Percentiles rank a stretch among this genome's conserved stretches.
phyloP scores from a whole-genome alignment of 352 stramenopile species.

The Plasmopara halstedii region DNA sequence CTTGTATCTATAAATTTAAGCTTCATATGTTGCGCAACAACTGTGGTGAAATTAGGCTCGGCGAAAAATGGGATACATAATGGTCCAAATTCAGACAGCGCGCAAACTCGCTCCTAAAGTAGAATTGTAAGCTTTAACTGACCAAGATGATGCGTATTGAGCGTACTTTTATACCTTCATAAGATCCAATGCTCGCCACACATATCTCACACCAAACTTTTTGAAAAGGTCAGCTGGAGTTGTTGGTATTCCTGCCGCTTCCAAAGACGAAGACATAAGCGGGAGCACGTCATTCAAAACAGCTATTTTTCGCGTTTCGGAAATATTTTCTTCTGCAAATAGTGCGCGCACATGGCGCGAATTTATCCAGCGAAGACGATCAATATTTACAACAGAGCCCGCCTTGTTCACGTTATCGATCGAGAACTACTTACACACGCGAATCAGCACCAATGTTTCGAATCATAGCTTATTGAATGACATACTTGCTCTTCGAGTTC shows the following conservation, averaged over 20 bases:
- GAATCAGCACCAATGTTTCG: background rate
- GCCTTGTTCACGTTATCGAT: conserved; percentile 86
- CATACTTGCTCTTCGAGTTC: conserved; percentile 78
- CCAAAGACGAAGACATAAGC: conserved; percentile 47
- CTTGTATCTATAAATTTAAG: conserved; percentile 62
- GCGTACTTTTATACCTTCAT: conserved; percentile 52
- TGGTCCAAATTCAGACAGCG: conserved; percentile 70
- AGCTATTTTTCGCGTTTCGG: conserved; percentile 29
- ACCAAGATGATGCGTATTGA: background rate
- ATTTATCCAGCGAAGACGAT: conserved; percentile 86
- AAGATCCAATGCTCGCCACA: conserved; percentile 66
- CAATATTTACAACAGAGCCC: conserved; percentile 81
- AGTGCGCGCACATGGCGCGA: conserved; percentile 77
- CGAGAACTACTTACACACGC: conserved; percentile 43
- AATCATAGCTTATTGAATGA: background rate
- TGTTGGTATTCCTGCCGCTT: conserved; percentile 22
- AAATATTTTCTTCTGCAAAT: conserved; percentile 44
- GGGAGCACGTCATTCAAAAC: conserved; percentile 60
- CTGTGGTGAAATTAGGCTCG: conserved; percentile 42
- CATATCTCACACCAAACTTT: conserved; percentile 56
- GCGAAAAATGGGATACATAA: conserved; percentile 71
- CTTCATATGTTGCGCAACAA: conserved; percentile 55
- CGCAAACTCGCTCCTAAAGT: conserved; percentile 63
- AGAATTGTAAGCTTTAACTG: background rate
- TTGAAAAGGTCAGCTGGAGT: conserved; percentile 30